Evolutionary conservation across 257 asterid genomes (phyloP).

Genomic region (Capsicum pubescens): DNA sequence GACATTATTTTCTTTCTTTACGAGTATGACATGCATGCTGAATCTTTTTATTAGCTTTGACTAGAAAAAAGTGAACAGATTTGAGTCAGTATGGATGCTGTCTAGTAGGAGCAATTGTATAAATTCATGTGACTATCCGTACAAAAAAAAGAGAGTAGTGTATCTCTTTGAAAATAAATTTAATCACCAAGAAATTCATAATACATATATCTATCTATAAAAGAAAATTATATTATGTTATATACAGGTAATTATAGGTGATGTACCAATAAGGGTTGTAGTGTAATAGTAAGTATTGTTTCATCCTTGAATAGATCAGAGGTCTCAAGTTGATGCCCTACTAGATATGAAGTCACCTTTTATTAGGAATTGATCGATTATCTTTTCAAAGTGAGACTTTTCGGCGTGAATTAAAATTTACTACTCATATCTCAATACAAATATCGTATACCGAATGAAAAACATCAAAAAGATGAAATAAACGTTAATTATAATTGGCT

Average conservation of each 20-base stretch:
- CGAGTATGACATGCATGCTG: conserved; percentile 18
- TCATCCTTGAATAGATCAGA: too few species aligned
- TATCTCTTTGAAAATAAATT: too few species aligned
- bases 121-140: conserved; percentile 32
- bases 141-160: not conserved
- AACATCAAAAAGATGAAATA: not conserved
- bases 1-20: not conserved
- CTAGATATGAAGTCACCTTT: too few species aligned
- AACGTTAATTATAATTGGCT: too few species aligned
- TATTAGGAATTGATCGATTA: too few species aligned
- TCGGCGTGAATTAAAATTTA: accelerated
- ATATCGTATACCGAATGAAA: accelerated
- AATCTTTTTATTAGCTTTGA: conserved; percentile 30
- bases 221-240: too few species aligned
- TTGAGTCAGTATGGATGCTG: not conserved
- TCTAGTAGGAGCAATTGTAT: not conserved
- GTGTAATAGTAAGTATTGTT: too few species aligned
- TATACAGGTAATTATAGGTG: too few species aligned
- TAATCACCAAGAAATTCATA: too few species aligned
- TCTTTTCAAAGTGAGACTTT: not conserved
- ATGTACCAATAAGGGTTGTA: too few species aligned
- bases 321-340: too few species aligned
- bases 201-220: too few species aligned
- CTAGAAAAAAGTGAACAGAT: conserved; percentile 27
- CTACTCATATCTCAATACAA: accelerated